Conservation (phyloP, 495 filamentous ascomycete genomes). For the Penicillium macrosclerotiorum region DNA sequence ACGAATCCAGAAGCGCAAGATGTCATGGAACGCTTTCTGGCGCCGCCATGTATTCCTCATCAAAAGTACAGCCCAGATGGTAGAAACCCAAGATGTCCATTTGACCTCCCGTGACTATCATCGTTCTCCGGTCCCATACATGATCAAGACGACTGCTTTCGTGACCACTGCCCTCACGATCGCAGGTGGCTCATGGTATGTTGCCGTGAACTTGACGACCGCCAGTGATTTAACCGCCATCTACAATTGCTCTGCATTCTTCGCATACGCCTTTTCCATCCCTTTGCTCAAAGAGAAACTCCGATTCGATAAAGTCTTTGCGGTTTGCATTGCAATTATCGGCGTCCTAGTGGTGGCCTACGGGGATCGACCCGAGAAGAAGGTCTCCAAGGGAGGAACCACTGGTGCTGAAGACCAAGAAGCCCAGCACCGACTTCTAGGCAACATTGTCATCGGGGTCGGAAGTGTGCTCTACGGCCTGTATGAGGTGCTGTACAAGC, state of each 20-base stretch:
- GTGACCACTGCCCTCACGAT: slow-evolving; percentile 85
- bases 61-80: slow-evolving; percentile 82
- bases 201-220: slow-evolving; percentile 89
- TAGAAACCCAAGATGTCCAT: slow-evolving; percentile 65
- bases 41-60: slow-evolving; percentile 70
- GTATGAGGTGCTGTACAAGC: slow-evolving; percentile 96
- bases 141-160: slow-evolving; percentile 72
- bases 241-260: slow-evolving; percentile 99
- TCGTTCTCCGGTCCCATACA: slow-evolving; percentile 65
- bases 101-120: slow-evolving; percentile 45
- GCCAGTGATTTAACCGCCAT: slow-evolving; percentile 93
- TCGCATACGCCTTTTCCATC: slow-evolving; percentile 94
- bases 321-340: slow-evolving; percentile 79
- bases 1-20: slow-evolving; percentile 64
- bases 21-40: slow-evolving; percentile 88
- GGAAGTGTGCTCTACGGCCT: slow-evolving; percentile 93
- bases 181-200: slow-evolving; percentile 92
- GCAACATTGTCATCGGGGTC: slow-evolving; percentile 90
- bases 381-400: slow-evolving; percentile 51
- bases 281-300: slow-evolving; percentile 82
- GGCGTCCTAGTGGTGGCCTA: slow-evolving; percentile 94
- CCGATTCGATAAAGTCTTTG: slow-evolving; percentile 73
- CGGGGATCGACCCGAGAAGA: slow-evolving; percentile 59
- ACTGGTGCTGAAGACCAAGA: slow-evolving; percentile 45
- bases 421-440: slow-evolving; percentile 61